phyloP scores from a whole-genome alignment of 2,329 filamentous ascomycete genomes.

The Ophiostoma perfectum region DNA sequence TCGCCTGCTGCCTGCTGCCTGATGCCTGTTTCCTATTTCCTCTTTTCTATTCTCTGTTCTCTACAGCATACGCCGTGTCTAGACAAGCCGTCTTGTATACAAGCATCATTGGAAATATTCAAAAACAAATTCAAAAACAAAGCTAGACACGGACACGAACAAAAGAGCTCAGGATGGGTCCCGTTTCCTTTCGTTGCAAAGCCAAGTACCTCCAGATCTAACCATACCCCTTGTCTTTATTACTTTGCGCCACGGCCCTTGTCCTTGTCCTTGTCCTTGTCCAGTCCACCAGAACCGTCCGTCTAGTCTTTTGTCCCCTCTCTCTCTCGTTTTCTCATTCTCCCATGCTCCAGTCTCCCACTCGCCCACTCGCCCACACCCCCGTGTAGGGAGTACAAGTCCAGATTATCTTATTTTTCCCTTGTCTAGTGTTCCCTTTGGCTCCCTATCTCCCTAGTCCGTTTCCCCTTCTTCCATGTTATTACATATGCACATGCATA shows the following conservation, averaged over 20 bases:
- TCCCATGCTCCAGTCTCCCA: not conserved
- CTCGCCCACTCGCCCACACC: not conserved
- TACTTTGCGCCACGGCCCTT: not conserved
- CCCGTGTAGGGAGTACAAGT: not conserved
- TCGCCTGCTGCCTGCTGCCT: not conserved
- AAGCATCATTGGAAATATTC: not conserved
- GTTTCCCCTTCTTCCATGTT: slow-evolving; percentile 11
- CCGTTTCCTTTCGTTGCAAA: not conserved
- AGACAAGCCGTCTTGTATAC: not conserved
- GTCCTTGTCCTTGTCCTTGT: not conserved
- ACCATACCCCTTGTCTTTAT: not conserved
- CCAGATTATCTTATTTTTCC: not conserved
- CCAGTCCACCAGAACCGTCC: not conserved
- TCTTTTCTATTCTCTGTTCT: too few relatives aligned
- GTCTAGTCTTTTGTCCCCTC: not conserved
- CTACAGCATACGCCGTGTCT: not conserved
- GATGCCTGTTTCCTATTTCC: not conserved
- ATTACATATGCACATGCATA: slow-evolving; percentile 10
- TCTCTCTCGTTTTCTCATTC: not conserved
- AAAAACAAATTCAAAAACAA: not conserved
- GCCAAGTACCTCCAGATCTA: not conserved
- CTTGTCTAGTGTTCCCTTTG: too few relatives aligned
- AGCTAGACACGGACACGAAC: not conserved
- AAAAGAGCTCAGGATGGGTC: not conserved
- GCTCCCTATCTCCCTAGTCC: slow-evolving; percentile 5